Evolutionary conservation across 306 rosid genomes (phyloP).

Genomic region (Trifolium pratense): DNA sequence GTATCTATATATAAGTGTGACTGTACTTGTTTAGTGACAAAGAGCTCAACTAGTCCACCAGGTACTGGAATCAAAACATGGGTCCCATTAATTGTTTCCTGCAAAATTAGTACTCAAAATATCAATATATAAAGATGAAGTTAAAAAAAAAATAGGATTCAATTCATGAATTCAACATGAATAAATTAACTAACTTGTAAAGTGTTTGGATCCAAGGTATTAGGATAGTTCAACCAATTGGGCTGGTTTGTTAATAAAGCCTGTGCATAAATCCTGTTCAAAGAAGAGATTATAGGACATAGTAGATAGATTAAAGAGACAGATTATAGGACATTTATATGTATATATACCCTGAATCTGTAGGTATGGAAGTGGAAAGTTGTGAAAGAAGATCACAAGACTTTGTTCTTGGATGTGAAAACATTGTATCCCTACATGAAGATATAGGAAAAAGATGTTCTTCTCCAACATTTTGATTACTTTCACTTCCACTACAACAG

Average conservation of each 20-base stretch:
- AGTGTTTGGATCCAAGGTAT: slow-evolving; percentile 46
- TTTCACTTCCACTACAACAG: slow-evolving; percentile 79
- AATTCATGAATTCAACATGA: not conserved
- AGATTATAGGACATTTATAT: not conserved
- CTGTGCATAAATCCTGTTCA: slow-evolving; percentile 71
- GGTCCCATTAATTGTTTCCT: slow-evolving; percentile 76
- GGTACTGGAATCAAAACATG: slow-evolving; percentile 76
- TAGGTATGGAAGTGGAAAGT: slow-evolving; percentile 63
- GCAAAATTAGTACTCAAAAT: slow-evolving; percentile 34
- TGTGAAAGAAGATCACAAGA: slow-evolving; percentile 73
- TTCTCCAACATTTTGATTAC: slow-evolving; percentile 59
- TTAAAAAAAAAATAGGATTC: not conserved
- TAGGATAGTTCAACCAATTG: slow-evolving; percentile 74
- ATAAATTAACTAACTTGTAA: slow-evolving; percentile 39
- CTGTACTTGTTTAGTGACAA: slow-evolving; percentile 69
- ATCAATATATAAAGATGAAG: not conserved
- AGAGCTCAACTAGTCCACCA: slow-evolving; percentile 80
- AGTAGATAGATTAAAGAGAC: not conserved
- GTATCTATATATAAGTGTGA: no score
- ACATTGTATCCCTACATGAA: slow-evolving; percentile 73
- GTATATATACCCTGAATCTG: slow-evolving; percentile 69
- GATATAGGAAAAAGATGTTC: slow-evolving; percentile 66
- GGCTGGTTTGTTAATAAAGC: slow-evolving; percentile 73
- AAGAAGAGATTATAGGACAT: not conserved
- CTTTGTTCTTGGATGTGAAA: slow-evolving; percentile 66